Evolutionary conservation across 129 eudicot genomes (phyloP).

Genomic region (Artemisia argyi): DNA sequence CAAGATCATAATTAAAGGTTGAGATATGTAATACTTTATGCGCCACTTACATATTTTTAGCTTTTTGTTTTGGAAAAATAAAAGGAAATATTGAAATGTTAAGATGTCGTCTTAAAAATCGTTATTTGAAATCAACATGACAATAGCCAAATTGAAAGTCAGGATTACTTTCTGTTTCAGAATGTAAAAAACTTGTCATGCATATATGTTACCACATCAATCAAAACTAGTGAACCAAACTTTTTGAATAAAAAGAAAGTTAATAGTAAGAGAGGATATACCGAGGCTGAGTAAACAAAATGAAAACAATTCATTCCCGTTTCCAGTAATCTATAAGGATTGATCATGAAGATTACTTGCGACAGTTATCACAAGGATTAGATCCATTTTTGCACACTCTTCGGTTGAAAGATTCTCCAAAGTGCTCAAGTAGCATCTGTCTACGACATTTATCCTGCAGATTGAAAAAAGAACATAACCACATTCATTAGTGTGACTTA

Average conservation of each 20-base stretch:
- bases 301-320: neutral
- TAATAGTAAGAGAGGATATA: neutral
- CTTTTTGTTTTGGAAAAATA: too few species aligned
- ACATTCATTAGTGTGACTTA: too few species aligned
- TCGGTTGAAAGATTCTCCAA: slow-evolving; percentile 76
- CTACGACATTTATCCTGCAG: slow-evolving; percentile 82
- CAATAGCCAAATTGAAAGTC: too few species aligned
- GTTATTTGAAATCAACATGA: too few species aligned
- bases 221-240: neutral
- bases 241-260: neutral
- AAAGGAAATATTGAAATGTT: too few species aligned
- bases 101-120: too few species aligned
- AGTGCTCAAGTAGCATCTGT: slow-evolving; percentile 75
- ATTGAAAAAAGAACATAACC: neutral
- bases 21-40: too few species aligned
- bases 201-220: slow-evolving; percentile 8
- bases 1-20: too few species aligned
- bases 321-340: neutral
- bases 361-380: slow-evolving; percentile 92
- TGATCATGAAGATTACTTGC: slow-evolving; percentile 52
- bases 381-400: slow-evolving; percentile 69
- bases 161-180: slow-evolving; percentile 6
- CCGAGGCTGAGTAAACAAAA: neutral
- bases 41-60: too few species aligned
- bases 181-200: neutral